A percentile compares a stretch with the other conserved stretches of the same genome.
phyloP scores from a whole-genome alignment of 2,329 filamentous ascomycete species.

The Fusarium continuum region DNA sequence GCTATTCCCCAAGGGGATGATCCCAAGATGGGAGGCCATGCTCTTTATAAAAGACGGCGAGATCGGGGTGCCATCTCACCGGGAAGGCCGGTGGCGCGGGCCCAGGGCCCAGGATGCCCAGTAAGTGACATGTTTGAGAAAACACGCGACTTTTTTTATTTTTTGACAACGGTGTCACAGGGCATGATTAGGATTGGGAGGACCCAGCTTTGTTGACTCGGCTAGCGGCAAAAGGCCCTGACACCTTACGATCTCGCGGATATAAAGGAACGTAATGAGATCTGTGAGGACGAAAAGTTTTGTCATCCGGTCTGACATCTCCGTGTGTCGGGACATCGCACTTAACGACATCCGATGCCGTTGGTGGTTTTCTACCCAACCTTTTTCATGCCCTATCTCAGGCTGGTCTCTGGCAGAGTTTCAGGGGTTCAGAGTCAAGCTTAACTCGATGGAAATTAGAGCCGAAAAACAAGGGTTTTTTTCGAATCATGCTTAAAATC shows the following conservation, averaged over 20 bases:
- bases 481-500: slow-evolving; percentile 10
- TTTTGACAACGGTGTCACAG: not conserved
- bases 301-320: not conserved
- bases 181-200: not conserved
- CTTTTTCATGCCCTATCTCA: not conserved
- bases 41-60: slow-evolving; percentile 25
- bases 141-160: slow-evolving; percentile 21
- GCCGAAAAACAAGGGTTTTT: not conserved
- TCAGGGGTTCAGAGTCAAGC: not conserved
- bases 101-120: not conserved
- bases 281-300: not conserved
- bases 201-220: not conserved
- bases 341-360: not conserved
- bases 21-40: slow-evolving; percentile 18
- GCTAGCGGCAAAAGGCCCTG: not conserved
- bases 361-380: too few species aligned
- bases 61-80: slow-evolving; percentile 20
- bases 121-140: not conserved
- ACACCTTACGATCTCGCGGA: slow-evolving; percentile 28
- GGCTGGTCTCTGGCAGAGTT: slow-evolving; percentile 4
- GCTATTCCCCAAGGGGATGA: slow-evolving; percentile 9
- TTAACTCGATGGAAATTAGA: not conserved
- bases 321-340: slow-evolving; percentile 1
- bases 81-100: slow-evolving; percentile 16
- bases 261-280: slow-evolving; percentile 18